Evolutionary conservation across 225 moss, liverwort and hornwort species (phyloP).

Genomic region (Pseudoscleropodium purum): DNA sequence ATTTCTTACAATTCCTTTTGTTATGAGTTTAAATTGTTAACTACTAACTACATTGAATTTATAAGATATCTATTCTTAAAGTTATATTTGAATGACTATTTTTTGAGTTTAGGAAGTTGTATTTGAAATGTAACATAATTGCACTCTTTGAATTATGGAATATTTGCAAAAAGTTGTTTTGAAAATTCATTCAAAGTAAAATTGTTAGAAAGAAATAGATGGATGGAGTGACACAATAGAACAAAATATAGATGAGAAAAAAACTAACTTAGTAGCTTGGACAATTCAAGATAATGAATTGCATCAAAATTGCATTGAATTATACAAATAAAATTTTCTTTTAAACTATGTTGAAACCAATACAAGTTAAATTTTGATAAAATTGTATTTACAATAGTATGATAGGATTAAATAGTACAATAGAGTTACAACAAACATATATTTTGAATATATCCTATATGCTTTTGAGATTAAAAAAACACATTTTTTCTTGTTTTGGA

Average conservation of each 20-base stretch:
- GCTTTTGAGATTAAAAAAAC: too few relatives aligned
- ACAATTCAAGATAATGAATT: background rate
- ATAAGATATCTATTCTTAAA: too few relatives aligned
- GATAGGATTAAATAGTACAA: too few relatives aligned
- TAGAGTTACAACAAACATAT: background rate
- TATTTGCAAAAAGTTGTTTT: background rate
- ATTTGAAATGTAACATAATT: background rate
- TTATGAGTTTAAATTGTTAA: background rate
- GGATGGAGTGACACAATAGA: background rate
- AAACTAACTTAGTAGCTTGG: background rate
- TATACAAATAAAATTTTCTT: background rate
- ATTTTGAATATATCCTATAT: background rate
- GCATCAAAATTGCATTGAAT: background rate
- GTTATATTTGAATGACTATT: background rate
- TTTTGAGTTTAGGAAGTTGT: background rate
- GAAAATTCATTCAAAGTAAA: background rate
- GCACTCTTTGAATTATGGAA: background rate
- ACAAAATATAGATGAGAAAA: background rate
- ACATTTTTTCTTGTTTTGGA: rapidly evolving
- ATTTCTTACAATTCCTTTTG: background rate
- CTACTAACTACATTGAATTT: background rate
- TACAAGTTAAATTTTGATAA: background rate
- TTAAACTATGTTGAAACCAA: background rate
- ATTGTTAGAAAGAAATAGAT: background rate
- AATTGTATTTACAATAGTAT: rapidly evolving